Evolutionary conservation across 352 stramenopile species (phyloP), one percentile per base, ranked within the genome.

Genomic region (Globisporangium polare): DNA sequence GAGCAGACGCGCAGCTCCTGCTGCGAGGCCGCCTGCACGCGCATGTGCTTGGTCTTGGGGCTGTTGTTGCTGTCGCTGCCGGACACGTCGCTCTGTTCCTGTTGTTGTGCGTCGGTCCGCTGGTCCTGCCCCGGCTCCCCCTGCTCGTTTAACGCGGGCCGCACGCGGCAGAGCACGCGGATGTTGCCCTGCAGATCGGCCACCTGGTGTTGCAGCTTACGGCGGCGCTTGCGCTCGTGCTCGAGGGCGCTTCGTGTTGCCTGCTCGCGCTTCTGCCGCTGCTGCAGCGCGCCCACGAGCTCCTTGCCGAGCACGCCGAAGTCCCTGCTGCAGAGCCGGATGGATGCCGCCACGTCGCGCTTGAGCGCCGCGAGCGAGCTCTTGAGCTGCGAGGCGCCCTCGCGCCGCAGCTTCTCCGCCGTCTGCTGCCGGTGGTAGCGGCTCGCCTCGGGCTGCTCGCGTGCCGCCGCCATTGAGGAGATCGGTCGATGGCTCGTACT

Each of bases 121-220:
- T 26, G 26, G 37, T 80, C 22, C 53, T 53, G 29, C 29, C 29
- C n/a, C n/a, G n/a, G 18, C 3, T 51, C 41, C 37, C 77, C 67
- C 22, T 62, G 55, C 10, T 37, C 49, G 4, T 33, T 20, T 12
- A 73, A 50, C 29, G 66, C 51, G 22, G 88, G 86, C 9, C 88
- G 82, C 39, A 96, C 78, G 53, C 87, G 87, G 60, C 80, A 92
- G 18, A 92, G n/a, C 26, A 96, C 86, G 47, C 86, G 86, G 46
- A 96, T 77, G 50, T 75, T 77, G 22, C 82, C 79, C 26, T 86
- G 75, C 15, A 80, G 24, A 43, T 89, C 77, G 1, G 71, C 54
- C 18, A 83, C 27, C 31, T 80, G 74, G 61, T 68, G 70, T 64
- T 89, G 78, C 29, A 86, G 62, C 13, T 73, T 65, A 15, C 62